phyloP scores from a whole-genome alignment of 768 basidiomycete genomes.

The Podaxis mareebaensis region DNA sequence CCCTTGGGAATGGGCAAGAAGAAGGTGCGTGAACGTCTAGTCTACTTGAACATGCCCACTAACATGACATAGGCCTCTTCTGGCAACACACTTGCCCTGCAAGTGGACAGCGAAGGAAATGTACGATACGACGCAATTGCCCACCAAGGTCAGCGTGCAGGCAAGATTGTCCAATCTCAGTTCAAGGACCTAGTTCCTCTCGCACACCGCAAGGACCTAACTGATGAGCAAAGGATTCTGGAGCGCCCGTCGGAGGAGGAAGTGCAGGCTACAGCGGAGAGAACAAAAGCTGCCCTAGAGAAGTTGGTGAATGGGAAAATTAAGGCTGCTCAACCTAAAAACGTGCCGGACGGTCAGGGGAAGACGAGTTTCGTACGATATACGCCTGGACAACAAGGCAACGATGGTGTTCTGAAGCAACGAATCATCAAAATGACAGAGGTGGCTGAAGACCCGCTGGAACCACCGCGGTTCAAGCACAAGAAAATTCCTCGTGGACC shows the following conservation, averaged over 20 bases:
- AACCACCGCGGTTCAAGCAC: slow-evolving; percentile 96
- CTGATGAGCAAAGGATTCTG: slow-evolving; percentile 71
- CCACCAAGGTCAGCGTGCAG: slow-evolving; percentile 87
- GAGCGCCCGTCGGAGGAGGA: slow-evolving; percentile 95
- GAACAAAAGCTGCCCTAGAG: slow-evolving; percentile 88
- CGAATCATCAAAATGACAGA: slow-evolving; percentile 99
- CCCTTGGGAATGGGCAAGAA: slow-evolving; percentile 94
- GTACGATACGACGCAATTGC: slow-evolving; percentile 98
- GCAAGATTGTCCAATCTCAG: slow-evolving; percentile 88
- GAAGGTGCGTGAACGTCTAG: slow-evolving; percentile 57
- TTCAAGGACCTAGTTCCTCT: slow-evolving; percentile 98
- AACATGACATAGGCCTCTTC: slow-evolving; percentile 63
- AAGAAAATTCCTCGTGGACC: slow-evolving; percentile 98
- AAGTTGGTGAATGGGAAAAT: slow-evolving; percentile 94
- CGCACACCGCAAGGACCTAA: slow-evolving; percentile 83
- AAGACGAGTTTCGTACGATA: slow-evolving; percentile 93
- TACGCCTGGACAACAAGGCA: slow-evolving; percentile 89
- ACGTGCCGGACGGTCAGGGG: slow-evolving; percentile 82
- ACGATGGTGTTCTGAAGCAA: slow-evolving; percentile 74
- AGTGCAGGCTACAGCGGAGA: slow-evolving; percentile 87
- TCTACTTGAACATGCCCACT: background rate
- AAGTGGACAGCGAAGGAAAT: slow-evolving; percentile 95
- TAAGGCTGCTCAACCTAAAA: slow-evolving; percentile 97
- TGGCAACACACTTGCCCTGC: slow-evolving; percentile 93
- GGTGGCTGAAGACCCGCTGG: slow-evolving; percentile 95